Evolutionary conservation across 257 asterid genomes (phyloP), one percentile per base, ranked within the genome.

Genomic region (Cordia subcordata): DNA sequence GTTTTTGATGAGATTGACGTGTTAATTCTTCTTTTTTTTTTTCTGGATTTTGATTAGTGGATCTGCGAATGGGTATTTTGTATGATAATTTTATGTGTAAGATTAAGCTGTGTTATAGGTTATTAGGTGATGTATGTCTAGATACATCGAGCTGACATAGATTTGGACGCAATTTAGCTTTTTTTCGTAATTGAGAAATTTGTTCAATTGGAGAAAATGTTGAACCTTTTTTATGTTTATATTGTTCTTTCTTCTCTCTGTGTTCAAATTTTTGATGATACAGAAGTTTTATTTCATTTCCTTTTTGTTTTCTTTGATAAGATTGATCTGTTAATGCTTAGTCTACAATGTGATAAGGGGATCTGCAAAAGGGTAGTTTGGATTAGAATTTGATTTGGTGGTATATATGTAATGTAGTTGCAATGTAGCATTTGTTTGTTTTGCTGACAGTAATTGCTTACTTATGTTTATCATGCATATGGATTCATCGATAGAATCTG

Each of bases 41-140:
- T 18, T 4, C 16, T 35, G 57, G 54, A 42, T 44, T 61, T 54
- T 59, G 61, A 61, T 62, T 14, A 14, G 42, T 47, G 42, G 61
- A 66, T 55, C 52, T 65, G 64, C 61, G 14, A 49, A 19, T 47
- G 58, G 33, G 5, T 60, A n/a, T 60, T 67, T 52, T 47, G 39
- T 17, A 40, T 49, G 8, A 47, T 1, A 50, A 1, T 17, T 20
- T 0, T 20, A 60, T 8, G 10, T 33, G 23, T n/a, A 20, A 19
- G 13, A 12, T 21, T 17, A 18, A 49, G 27, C 22, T 20, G 54
- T 3, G 21, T 6, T 8, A 18, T 17, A 22, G 0, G 23, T 49
- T 20, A 33, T 10, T 52, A 1, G 13, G 57, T 33, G 8, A 10
- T n/a, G n/a, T n/a, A n/a, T n/a, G n/a, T n/a, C n/a, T n/a, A 27